Base-by-base conservation (phyloP, 768 basidiomycete species). In the Artomyces pyxidatus region DNA sequence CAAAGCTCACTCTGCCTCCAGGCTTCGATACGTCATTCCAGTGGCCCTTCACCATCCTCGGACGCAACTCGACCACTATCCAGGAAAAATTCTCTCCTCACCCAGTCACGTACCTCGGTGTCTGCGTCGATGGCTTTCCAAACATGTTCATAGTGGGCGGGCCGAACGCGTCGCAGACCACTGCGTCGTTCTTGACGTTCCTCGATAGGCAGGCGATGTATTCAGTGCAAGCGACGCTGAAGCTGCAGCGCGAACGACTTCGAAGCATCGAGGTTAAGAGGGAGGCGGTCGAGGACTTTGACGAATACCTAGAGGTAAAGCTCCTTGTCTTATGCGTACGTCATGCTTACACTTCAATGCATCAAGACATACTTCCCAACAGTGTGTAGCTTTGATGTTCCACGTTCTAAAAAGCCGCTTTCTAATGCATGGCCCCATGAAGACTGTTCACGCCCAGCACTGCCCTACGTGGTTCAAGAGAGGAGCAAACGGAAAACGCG, bases 401-500 rank as follows among this genome's bases (percentile, higher is more conserved):
- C n/a, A n/a, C n/a, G n/a, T n/a, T n/a, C 40, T 21, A 4, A 35
- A n/a, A 26, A 25, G 9, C 25, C 11, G 8, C 17, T 29, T 4
- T 12, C 35, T 21, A 29, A 47, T 11, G 23, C 22, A 2, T 6
- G 43, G 12, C 8, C 32, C 32, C 27, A 38, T 8, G 7, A 46
- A 80, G 76, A 81, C 78, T 4, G 78, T 82, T 2, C 83, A 75
- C 59, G 70, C 73, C 30, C 69, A 73, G 42, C 75, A 75, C 53
- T 83, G 80, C 54, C 65, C 72, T 12, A 78, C 78, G 27, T 85
- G 83, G 81, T 83, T 82, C 58, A 82, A 82, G 58, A 67, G 64
- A 37, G 80, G 79, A 4, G 75, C 74, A 52, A 74, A 74, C 52
- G 76, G 78, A 61, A 80, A 81, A 1, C 71, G 76, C 2, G 65